Base-by-base conservation (phyloP, 257 asterid species). In the Solanum lignicaule region DNA sequence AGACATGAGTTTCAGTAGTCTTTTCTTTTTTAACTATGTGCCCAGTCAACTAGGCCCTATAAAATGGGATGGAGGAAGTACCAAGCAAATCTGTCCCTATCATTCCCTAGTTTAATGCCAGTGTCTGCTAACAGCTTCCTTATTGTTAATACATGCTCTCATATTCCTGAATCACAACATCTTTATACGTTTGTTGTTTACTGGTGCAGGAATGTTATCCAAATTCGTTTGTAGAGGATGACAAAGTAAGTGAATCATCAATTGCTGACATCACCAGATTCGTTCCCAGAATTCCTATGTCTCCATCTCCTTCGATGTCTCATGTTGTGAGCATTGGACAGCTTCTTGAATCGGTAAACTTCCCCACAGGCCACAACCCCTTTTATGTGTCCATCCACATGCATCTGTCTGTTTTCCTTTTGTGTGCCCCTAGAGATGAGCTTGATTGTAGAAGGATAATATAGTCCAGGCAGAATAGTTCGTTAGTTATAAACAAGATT, bases 311-410 rank as follows among this genome's bases (percentile, higher is more conserved):
- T 35, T 94, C 98, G 18, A 92, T 95, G 94, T 91, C 98, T 16
- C 96, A 91, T 81, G 93, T 97, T 46, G 95, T 94, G 90, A 94
- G 99, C 93, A 93, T 97, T 36, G 99, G 98, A 48, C 98, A 95
- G 90, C 96, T 97, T 10, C 93, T 96, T 87, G 98, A 97, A 93
- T 97, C 99, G 89, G 99, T 97, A 93, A 92, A 83, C 11, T 33
- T 58, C 52, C 86, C 43, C 38, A 5, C 9, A 62, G 29, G 46
- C 46, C 46, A 9, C 13, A 41, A 12, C 68, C 29, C 68, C 68
- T 27, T 87, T 52, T 72, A 88, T 71, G 12, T 84, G 31, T 66
- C 38, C 36, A 15, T 20, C 25, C 12, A 58, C 29, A 66, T 33
- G 29, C 55, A 66, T 41, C 38, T 66, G 81, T 36, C 35, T 66